Percentiles rank a stretch among this genome's conserved stretches.
These are phyloP conservation scores for Fusarium austroafricanum DNA, from an alignment of 2,329 filamentous ascomycete genomes.

Conservation along the genomic window DNA sequence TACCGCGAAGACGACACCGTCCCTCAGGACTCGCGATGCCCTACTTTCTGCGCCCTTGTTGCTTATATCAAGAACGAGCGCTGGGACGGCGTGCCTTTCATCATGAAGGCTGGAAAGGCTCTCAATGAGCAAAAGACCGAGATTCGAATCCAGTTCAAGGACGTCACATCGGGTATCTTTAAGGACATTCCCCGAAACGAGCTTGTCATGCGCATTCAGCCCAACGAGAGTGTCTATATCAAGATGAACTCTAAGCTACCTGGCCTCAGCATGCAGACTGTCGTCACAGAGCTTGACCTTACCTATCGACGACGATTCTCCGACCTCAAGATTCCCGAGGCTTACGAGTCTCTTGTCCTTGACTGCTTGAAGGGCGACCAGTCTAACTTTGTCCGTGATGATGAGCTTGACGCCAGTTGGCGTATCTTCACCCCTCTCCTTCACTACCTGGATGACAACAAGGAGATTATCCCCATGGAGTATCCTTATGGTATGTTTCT, in stretches of 20 bases:
- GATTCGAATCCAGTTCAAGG: slow-evolving; percentile 99
- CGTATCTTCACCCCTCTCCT: slow-evolving; percentile 97
- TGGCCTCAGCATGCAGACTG: slow-evolving; percentile 98
- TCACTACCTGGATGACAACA: slow-evolving; percentile 98
- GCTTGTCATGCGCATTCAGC: slow-evolving; percentile 98
- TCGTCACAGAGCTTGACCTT: slow-evolving; percentile 96
- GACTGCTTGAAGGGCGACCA: slow-evolving; percentile 99
- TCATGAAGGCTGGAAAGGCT: slow-evolving; percentile 98
- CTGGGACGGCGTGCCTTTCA: slow-evolving; percentile 99
- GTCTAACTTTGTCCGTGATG: slow-evolving; percentile 98
- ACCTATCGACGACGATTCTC: slow-evolving; percentile 99
- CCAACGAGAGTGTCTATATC: slow-evolving; percentile 99
- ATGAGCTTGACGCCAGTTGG: slow-evolving; percentile 98
- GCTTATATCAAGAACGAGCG: slow-evolving; percentile 99
- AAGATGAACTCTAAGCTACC: slow-evolving; percentile 99
- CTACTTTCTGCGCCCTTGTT: slow-evolving; percentile 96
- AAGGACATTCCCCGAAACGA: slow-evolving; percentile 99
- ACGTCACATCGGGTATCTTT: slow-evolving; percentile 99
- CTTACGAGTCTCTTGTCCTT: slow-evolving; percentile 96
- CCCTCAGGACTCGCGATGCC: slow-evolving; percentile 95
- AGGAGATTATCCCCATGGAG: slow-evolving; percentile 99
- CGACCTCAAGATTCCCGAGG: slow-evolving; percentile 98
- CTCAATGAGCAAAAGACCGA: slow-evolving; percentile 99
- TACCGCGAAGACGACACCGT: slow-evolving; percentile 99
- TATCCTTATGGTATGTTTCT: slow-evolving; percentile 87